Conservation (phyloP, 306 rosid species). For the Casuarina equisetifolia region DNA sequence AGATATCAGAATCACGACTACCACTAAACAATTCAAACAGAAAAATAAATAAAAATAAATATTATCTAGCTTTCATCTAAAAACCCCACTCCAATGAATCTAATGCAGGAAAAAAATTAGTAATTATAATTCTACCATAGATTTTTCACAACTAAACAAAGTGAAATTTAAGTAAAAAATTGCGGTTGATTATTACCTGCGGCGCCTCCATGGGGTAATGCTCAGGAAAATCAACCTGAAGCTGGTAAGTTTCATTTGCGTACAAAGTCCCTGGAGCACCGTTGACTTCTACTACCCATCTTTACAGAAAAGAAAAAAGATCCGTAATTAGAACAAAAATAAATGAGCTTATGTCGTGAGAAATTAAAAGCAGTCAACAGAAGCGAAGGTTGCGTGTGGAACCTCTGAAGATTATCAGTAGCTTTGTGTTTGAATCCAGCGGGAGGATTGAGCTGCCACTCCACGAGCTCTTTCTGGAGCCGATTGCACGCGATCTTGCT, state of each 20-base stretch:
- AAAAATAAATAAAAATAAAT: not conserved
- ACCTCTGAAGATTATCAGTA: slow-evolving; percentile 97
- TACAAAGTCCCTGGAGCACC: slow-evolving; percentile 98
- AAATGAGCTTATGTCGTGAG: not conserved
- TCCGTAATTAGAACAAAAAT: not conserved
- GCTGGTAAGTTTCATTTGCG: slow-evolving; percentile 88
- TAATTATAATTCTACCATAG: not conserved
- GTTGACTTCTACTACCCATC: slow-evolving; percentile 98
- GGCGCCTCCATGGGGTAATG: slow-evolving; percentile 24
- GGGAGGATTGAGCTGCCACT: slow-evolving; percentile 99
- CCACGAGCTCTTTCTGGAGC: slow-evolving; percentile 94
- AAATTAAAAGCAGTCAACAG: not conserved
- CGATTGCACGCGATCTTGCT: slow-evolving; percentile 99
- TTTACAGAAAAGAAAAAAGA: slow-evolving; percentile 16
- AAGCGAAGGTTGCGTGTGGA: not conserved
- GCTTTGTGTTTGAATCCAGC: slow-evolving; percentile 92
- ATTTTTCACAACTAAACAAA: not conserved
- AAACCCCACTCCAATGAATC: not conserved
- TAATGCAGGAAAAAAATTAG: not conserved
- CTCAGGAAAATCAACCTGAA: slow-evolving; percentile 69
- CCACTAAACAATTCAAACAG: not conserved
- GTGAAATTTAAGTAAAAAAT: not conserved
- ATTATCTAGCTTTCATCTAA: not conserved
- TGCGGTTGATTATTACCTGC: slow-evolving; percentile 1
- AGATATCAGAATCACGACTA: no score